phyloP scores from a whole-genome alignment of 2,329 filamentous ascomycete species.

The Talaromyces sp. region DNA sequence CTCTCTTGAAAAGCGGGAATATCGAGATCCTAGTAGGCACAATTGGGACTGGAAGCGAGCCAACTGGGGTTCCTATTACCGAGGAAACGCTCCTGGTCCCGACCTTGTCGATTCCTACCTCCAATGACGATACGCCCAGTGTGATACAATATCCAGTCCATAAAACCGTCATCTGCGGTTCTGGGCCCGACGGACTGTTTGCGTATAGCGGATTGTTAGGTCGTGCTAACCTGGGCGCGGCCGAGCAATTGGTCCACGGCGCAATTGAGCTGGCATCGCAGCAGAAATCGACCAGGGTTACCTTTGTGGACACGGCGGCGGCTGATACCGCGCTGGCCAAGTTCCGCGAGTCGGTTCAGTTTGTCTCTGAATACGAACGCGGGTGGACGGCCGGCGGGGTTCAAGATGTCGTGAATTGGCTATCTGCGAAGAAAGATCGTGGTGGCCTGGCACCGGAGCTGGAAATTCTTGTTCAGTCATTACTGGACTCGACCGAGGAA shows the following conservation, averaged over 20 bases:
- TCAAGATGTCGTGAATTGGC: constrained; percentile 60
- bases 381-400: constrained; percentile 70
- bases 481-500: constrained; percentile 47
- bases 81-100: constrained; percentile 69
- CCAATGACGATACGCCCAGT: constrained; percentile 33
- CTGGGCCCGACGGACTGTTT: constrained; percentile 63
- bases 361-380: constrained; percentile 67
- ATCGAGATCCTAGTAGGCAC: constrained; percentile 57
- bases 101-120: constrained; percentile 62
- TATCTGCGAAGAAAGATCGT: constrained; percentile 32
- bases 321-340: constrained; percentile 59
- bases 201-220: constrained; percentile 28
- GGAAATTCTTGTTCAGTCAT: constrained; percentile 59
- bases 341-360: constrained; percentile 64
- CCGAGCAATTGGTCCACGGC: constrained; percentile 28
- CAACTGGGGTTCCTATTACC: constrained; percentile 45
- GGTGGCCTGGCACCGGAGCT: constrained; percentile 61
- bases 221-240: constrained; percentile 24
- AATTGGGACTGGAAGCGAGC: constrained; percentile 44
- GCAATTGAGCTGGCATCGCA: constrained; percentile 35
- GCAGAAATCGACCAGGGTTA: constrained; percentile 29
- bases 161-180: constrained; percentile 66
- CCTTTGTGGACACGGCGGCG: constrained; percentile 58
- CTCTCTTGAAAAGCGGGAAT: constrained; percentile 49
- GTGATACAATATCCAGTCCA: constrained; percentile 78